Percentiles rank a stretch among this genome's conserved stretches.
Conservation (phyloP, 192 early-diverging fungal genomes). For the Coemansia sp. region DNA sequence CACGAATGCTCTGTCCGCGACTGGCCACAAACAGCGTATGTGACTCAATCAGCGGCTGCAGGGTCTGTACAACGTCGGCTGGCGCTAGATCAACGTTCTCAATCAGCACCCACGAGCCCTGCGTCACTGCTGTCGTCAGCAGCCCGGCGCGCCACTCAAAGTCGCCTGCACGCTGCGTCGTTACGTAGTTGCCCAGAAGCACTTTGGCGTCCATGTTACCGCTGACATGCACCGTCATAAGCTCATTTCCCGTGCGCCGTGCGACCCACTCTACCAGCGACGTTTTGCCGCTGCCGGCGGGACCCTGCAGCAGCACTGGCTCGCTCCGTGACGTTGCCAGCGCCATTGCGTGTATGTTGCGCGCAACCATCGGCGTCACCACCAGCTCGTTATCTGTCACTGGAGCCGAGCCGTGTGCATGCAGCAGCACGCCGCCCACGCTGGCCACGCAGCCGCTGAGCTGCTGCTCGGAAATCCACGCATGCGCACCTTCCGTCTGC, state of each 20-base stretch:
- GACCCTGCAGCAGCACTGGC: slow-evolving; percentile 85
- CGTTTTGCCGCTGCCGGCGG: slow-evolving; percentile 87
- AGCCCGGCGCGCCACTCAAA: slow-evolving; percentile 96
- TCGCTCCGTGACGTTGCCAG: slow-evolving; percentile 82
- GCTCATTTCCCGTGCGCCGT: slow-evolving; percentile 69
- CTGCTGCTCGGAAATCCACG: slow-evolving; percentile 21
- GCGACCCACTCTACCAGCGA: slow-evolving; percentile 87
- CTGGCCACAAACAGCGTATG: slow-evolving; percentile 86
- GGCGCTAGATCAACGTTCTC: slow-evolving; percentile 98
- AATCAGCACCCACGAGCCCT: slow-evolving; percentile 94
- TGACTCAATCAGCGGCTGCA: slow-evolving; percentile 90
- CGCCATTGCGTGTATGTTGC: slow-evolving; percentile 78
- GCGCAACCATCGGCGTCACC: slow-evolving; percentile 71
- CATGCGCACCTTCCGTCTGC: slow-evolving; percentile 6
- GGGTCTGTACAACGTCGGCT: slow-evolving; percentile 86
- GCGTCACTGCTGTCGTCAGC: slow-evolving; percentile 82
- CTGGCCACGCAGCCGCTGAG: slow-evolving; percentile 38
- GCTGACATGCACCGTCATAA: slow-evolving; percentile 92
- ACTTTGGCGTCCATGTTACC: slow-evolving; percentile 96
- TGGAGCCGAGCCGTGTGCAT: slow-evolving; percentile 29
- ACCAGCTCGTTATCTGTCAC: slow-evolving; percentile 54
- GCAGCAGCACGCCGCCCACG: slow-evolving; percentile 49
- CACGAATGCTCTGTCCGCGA: slow-evolving; percentile 81
- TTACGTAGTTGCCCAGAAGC: slow-evolving; percentile 92
- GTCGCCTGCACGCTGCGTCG: slow-evolving; percentile 85